phyloP scores from a whole-genome alignment of 495 filamentous ascomycete species.

The Hypoxylon subgilvum region DNA sequence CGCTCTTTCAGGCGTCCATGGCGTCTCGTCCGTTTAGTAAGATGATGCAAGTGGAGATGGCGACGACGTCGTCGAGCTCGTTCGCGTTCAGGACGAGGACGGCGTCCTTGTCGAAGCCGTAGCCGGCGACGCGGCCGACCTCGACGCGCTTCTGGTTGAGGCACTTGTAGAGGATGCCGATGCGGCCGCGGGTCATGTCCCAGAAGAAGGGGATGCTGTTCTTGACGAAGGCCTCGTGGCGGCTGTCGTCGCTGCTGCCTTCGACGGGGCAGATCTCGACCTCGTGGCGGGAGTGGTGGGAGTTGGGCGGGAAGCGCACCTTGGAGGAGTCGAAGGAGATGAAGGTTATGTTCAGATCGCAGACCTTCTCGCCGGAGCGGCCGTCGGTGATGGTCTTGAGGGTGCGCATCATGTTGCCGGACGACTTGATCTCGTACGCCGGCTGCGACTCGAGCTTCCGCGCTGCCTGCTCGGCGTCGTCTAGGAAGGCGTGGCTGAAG shows the following conservation, averaged over 20 bases:
- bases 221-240: constrained; percentile 41
- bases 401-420: constrained; percentile 44
- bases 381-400: constrained; percentile 35
- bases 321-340: constrained; percentile 36
- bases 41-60: constrained; percentile 40
- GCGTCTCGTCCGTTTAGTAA: constrained; percentile 40
- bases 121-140: constrained; percentile 36
- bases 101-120: constrained; percentile 38
- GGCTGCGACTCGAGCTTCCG: constrained; percentile 8
- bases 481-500: constrained; percentile 40
- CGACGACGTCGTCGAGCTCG: constrained; percentile 37
- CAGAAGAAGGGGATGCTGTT: constrained; percentile 43
- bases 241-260: constrained; percentile 12
- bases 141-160: constrained; percentile 43
- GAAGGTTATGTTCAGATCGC: constrained; percentile 43
- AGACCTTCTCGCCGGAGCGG: constrained; percentile 25
- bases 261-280: constrained; percentile 40
- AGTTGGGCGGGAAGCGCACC: constrained; percentile 35
- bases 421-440: constrained; percentile 33
- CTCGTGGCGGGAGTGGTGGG: constrained; percentile 34
- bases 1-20: constrained; percentile 32
- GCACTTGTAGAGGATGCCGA: constrained; percentile 41
- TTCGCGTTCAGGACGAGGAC: constrained; percentile 37
- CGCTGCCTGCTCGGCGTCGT: constrained; percentile 26
- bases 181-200: constrained; percentile 40